Percentiles rank a stretch among this genome's conserved stretches.
Conservation (phyloP, 176 grass and related monocot species). For the Areca catechu region DNA sequence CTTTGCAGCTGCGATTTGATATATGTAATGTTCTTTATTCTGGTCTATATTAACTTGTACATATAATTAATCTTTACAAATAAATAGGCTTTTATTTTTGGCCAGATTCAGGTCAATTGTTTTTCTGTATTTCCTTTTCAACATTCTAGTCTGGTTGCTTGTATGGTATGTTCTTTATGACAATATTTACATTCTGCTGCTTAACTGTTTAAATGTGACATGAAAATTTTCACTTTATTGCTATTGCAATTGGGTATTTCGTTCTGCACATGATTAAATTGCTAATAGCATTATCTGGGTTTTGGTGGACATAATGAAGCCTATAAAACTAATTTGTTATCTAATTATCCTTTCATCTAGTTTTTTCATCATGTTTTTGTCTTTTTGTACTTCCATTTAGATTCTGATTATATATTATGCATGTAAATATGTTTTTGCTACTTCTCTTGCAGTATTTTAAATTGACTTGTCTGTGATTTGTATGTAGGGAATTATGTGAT, state of each 20-base stretch:
- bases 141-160: neutral
- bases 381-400: no score
- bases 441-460: slow-evolving; percentile 22
- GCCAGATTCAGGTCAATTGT: neutral
- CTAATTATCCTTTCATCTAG: no score
- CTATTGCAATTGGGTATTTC: no score
- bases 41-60: slow-evolving; percentile 3
- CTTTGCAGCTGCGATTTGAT: slow-evolving; percentile 83
- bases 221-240: no score
- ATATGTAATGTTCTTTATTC: slow-evolving; percentile 87
- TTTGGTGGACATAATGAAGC: no score
- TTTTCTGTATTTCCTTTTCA: neutral
- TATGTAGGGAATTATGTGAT: slow-evolving; percentile 99
- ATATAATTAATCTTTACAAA: slow-evolving; percentile 24
- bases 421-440: no score
- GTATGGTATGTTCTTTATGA: neutral
- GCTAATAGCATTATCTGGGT: no score
- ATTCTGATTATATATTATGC: no score
- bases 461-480: slow-evolving; percentile 59
- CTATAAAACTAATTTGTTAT: no score
- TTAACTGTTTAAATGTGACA: no score
- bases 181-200: neutral
- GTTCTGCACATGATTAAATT: no score
- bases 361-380: no score
- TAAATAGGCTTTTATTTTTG: slow-evolving; percentile 3